These are phyloP conservation scores for Eucalyptus dawsonii DNA, from an alignment of 345 rosid species.

Conservation along the genomic window DNA sequence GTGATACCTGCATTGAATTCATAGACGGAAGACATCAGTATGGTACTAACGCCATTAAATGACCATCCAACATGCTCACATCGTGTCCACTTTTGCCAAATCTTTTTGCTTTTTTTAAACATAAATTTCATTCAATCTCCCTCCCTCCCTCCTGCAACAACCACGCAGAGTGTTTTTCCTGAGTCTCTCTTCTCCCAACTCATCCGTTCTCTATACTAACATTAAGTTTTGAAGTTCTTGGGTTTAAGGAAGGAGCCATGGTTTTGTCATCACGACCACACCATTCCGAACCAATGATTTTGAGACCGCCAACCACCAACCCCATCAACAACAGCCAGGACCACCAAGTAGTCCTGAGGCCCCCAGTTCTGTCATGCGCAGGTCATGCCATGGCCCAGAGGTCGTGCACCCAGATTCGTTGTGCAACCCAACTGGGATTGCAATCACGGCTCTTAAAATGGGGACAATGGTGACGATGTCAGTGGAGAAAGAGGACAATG, in stretches of 20 bases:
- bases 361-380: neutral
- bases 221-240: neutral
- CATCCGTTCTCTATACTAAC: neutral
- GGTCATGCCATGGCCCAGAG: neutral
- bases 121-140: neutral
- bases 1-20: neutral
- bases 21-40: neutral
- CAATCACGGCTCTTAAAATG: neutral
- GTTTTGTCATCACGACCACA: neutral
- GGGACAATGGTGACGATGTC: neutral
- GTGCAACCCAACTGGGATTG: neutral
- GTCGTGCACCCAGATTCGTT: neutral
- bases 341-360: neutral
- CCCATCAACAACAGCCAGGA: neutral
- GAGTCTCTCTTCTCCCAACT: neutral
- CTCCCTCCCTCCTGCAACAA: neutral
- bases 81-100: neutral
- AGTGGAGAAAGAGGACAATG: neutral
- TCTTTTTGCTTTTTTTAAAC: neutral
- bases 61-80: neutral
- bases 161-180: neutral
- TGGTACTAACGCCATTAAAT: neutral
- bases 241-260: neutral
- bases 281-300: neutral
- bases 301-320: neutral